Evolutionary conservation across 176 grass and related monocot species (phyloP).

Genomic region (Avena sativa): DNA sequence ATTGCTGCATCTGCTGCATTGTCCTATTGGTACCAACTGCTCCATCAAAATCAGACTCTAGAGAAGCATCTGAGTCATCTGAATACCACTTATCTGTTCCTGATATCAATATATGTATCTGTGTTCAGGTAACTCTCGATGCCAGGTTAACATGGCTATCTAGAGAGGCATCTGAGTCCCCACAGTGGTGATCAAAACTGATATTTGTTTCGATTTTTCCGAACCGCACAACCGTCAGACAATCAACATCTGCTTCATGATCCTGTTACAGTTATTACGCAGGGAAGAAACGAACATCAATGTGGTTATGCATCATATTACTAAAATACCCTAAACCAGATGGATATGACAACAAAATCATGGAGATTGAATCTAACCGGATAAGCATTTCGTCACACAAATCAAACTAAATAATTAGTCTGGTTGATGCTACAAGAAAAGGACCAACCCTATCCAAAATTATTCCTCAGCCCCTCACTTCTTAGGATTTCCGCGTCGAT

Average conservation of each 20-base stretch:
- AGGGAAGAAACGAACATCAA: neutral
- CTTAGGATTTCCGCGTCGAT: too few species aligned
- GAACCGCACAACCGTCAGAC: slow-evolving; percentile 15
- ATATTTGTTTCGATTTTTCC: slow-evolving; percentile 51
- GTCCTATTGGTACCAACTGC: neutral
- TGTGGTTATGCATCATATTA: neutral
- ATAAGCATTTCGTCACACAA: slow-evolving; percentile 4
- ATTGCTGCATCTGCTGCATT: neutral
- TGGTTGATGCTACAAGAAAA: neutral
- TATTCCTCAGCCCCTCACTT: too few species aligned
- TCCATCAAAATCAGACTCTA: neutral
- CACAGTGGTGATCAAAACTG: slow-evolving; percentile 63
- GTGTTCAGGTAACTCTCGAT: slow-evolving; percentile 47
- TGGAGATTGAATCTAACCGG: neutral
- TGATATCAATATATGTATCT: slow-evolving; percentile 70
- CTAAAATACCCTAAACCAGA: neutral
- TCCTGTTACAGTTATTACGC: neutral
- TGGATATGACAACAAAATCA: neutral
- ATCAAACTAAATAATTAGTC: neutral
- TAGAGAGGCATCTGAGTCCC: slow-evolving; percentile 49
- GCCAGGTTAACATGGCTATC: slow-evolving; percentile 56
- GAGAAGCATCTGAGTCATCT: slow-evolving; percentile 35
- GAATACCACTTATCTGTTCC: slow-evolving; percentile 66
- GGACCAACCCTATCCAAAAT: neutral
- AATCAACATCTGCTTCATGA: slow-evolving; percentile 47